Evolutionary conservation across 208 protist genomes (phyloP), one percentile per base, ranked within the genome.

Genomic region (Crithidia bombi): DNA sequence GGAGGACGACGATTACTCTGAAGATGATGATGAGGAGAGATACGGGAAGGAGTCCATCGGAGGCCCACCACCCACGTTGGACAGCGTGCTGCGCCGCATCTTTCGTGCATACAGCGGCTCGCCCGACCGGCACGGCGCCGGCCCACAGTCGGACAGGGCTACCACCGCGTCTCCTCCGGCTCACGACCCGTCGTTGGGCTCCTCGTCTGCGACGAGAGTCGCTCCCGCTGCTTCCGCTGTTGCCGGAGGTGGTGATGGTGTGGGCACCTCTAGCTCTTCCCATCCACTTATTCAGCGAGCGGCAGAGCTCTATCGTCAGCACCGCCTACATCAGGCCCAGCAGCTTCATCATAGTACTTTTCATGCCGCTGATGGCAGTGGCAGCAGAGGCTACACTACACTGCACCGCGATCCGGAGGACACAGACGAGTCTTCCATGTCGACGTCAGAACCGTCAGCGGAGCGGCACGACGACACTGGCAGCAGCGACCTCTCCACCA

Each of bases 211-310:
- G 19, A 10, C 30, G 39, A 23, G 23, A 2, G 50, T 35, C 26
- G 49, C 68, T 3, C 43, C 21, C 11, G 56, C 32, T n/a, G 46
- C 50, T 7, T 35, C 65, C 28, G 32, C 41, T 25, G 58, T 21
- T 12, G 33, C 19, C 5, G 23, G 30, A 10, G 52, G 17, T 15
- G 17, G 39, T 15, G 32, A 19, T 7, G 21, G 6, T n/a, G n/a
- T n/a, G 3, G 35, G 19, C n/a, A 15, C 58, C 17, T 46, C 50
- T 19, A 49, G 54, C 55, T 62, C 79, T 1, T 73, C 81, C 46
- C 44, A 81, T 50, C 54, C 70, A 36, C 70, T 80, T 36, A 65
- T 80, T 23, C 75, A 74, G 36, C 75, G 70, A 9, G 76, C 76
- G 6, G 65, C 70, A 5, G 71, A 70, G 46, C 52, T 77, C 14